Evolutionary conservation across 2,329 filamentous ascomycete species (phyloP).

Genomic region (Fusarium verrucosum): DNA sequence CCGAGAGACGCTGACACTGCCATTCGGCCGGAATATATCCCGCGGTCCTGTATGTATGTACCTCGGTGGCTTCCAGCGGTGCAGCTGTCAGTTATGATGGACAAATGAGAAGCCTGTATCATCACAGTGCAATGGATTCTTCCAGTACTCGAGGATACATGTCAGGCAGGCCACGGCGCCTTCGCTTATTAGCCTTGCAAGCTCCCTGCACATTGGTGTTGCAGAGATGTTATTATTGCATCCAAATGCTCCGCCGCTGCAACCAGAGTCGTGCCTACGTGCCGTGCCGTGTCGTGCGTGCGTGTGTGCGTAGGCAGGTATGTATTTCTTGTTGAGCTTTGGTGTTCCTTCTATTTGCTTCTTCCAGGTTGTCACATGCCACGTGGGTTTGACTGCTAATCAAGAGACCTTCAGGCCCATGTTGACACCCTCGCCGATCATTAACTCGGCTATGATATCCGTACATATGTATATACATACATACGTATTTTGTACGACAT

Average conservation of each 20-base stretch:
- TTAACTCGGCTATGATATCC: slow-evolving; percentile 6
- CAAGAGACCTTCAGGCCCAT: slow-evolving; percentile 10
- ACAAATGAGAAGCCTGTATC: slow-evolving; percentile 34
- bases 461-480: slow-evolving; percentile 6
- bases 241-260: not conserved
- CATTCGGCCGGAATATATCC: slow-evolving; percentile 24
- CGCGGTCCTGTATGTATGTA: slow-evolving; percentile 13
- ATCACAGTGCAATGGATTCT: slow-evolving; percentile 41
- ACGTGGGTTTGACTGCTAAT: slow-evolving; percentile 38
- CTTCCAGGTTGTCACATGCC: slow-evolving; percentile 36
- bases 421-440: slow-evolving; percentile 28
- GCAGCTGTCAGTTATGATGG: slow-evolving; percentile 38
- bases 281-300: not conserved
- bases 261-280: not conserved
- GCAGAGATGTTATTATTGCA: slow-evolving; percentile 8
- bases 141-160: slow-evolving; percentile 41
- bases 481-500: slow-evolving; percentile 3
- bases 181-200: slow-evolving; percentile 39
- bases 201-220: slow-evolving; percentile 12
- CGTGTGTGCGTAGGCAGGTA: too few relatives aligned
- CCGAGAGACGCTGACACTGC: slow-evolving; percentile 8
- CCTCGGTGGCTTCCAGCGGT: slow-evolving; percentile 12
- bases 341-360: slow-evolving; percentile 22
- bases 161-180: slow-evolving; percentile 27
- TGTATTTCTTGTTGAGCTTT: slow-evolving; percentile 5